phyloP scores from a whole-genome alignment of 2,329 filamentous ascomycete species.

The Fusarium coffeatum region DNA sequence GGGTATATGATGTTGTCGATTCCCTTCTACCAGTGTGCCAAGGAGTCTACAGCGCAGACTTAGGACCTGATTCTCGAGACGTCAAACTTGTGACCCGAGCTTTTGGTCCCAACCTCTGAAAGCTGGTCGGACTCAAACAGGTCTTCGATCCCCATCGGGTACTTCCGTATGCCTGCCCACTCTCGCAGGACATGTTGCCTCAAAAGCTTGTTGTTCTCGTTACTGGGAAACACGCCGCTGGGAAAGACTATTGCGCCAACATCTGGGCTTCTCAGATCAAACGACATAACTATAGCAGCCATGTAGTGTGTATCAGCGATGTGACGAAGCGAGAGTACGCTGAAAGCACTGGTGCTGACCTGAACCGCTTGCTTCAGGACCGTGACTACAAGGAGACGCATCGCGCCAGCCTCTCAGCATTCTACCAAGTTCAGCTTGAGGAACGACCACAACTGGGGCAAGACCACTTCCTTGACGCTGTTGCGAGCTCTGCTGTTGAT shows the following conservation, averaged over 20 bases:
- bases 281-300: slow-evolving; percentile 32
- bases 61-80: slow-evolving; percentile 72
- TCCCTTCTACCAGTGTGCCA: slow-evolving; percentile 61
- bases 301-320: slow-evolving; percentile 52
- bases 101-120: slow-evolving; percentile 66
- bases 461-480: slow-evolving; percentile 62
- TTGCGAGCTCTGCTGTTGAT: slow-evolving; percentile 59
- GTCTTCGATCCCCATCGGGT: slow-evolving; percentile 62
- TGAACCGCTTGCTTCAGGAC: slow-evolving; percentile 61
- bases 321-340: slow-evolving; percentile 69
- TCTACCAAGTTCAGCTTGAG: slow-evolving; percentile 60
- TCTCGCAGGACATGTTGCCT: slow-evolving; percentile 53
- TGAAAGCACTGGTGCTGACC: slow-evolving; percentile 58
- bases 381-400: slow-evolving; percentile 72
- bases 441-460: slow-evolving; percentile 59
- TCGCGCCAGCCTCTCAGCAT: slow-evolving; percentile 62
- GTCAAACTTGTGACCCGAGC: slow-evolving; percentile 61
- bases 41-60: slow-evolving; percentile 70
- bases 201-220: slow-evolving; percentile 67
- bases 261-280: slow-evolving; percentile 61
- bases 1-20: slow-evolving; percentile 66
- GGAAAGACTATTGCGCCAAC: slow-evolving; percentile 70
- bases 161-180: slow-evolving; percentile 66
- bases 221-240: slow-evolving; percentile 64
- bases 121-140: slow-evolving; percentile 64